A percentile compares a stretch with the other conserved stretches of the same genome.
Conservation (phyloP, 176 grass and related monocot species). For the Phoenix roebelenii region DNA sequence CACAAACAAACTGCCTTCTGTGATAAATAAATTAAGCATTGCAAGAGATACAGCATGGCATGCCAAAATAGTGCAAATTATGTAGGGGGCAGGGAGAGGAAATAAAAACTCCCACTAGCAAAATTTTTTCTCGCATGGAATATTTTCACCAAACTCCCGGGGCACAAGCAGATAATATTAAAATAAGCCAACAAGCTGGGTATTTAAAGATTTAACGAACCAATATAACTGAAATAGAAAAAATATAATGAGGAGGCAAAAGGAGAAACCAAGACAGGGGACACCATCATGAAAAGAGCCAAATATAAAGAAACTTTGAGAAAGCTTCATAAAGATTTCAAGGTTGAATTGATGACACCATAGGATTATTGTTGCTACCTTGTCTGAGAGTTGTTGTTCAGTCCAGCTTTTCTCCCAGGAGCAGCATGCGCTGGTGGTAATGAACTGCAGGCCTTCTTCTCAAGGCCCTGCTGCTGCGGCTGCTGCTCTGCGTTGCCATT, state of each 20-base stretch:
- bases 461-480: conserved; percentile 19
- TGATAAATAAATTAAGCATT: too few species aligned
- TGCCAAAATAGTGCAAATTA: too few species aligned
- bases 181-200: background rate
- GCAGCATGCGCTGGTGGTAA: conserved; percentile 2
- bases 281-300: background rate
- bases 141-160: background rate
- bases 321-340: background rate
- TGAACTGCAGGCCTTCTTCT: conserved; percentile 29
- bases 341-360: conserved; percentile 13
- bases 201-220: background rate
- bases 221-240: too few species aligned
- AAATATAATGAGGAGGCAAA: too few species aligned
- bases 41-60: too few species aligned
- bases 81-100: too few species aligned
- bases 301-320: background rate
- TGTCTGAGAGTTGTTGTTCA: conserved; percentile 20
- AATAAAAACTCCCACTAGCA: too few species aligned
- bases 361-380: conserved; percentile 10
- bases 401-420: conserved; percentile 5
- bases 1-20: too few species aligned
- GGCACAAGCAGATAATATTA: background rate
- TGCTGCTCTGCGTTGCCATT: conserved; percentile 3
- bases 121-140: too few species aligned
- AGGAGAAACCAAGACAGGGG: too few species aligned